Evolutionary conservation across 1,284 basidiomycete genomes (phyloP), one percentile per base, ranked within the genome.

Genomic region (Irpex sp.): DNA sequence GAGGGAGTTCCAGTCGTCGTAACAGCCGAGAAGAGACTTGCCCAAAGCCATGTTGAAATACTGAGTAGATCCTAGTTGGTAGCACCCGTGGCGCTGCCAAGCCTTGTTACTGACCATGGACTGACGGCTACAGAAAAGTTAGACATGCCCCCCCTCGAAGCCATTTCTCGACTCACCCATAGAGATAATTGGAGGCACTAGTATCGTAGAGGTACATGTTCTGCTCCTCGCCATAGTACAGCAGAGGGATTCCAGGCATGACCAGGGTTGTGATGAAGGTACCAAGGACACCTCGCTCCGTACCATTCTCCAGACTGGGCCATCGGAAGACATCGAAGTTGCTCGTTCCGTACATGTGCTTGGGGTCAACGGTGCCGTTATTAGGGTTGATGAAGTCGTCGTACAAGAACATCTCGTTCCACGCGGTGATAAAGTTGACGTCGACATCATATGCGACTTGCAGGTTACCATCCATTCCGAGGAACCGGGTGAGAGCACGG

Each of bases 261-360:
- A 96, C 80, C 65, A 96, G 70, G 36, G 85, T 84, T 37, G 88
- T 87, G 70, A 96, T 82, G 72, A 96, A 95, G 9, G 88, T 86
- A 2, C 83, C 94, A 56, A 95, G 74, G 4, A 84, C 88, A 66
- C 88, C 88, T 68, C 84, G 85, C 68, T 92, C 85, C 0, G 88
- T 91, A 17, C 94, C 94, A 71, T 93, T 92, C 67, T 89, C 84
- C 70, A 96, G 74, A 76, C 89, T 87, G 1, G 93, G 93, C 94
- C 94, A 97, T 64, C 94, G 85, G 82, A 92, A 96, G 13, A 96
- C 85, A 79, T 97, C 94, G 78, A 96, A 96, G 74, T 97, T 97
- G 71, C 90, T 91, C 15, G 89, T 88, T 54, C 94, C 94, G 72
- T 84, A 95, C 89, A 95, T 87, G 77, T 97, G 94, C 64, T 84